These are phyloP conservation scores for Aspergillus affinis DNA, from an alignment of 495 filamentous ascomycete species.

Conservation along the genomic window DNA sequence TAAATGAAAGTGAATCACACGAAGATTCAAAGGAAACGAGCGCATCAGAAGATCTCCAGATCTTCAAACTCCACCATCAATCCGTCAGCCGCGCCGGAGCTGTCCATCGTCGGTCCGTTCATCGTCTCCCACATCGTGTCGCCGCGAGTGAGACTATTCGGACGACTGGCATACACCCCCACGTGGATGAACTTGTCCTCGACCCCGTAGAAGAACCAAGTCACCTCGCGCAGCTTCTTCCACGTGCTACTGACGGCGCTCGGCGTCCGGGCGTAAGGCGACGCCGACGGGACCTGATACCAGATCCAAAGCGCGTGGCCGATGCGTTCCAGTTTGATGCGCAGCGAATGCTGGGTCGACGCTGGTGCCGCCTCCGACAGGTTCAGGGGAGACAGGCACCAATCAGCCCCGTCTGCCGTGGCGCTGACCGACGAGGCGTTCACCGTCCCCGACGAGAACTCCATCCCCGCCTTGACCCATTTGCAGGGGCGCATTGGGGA, in stretches of 20 bases:
- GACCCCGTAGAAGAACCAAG: conserved; percentile 61
- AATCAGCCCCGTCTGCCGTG: conserved; percentile 57
- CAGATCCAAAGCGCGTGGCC: conserved; percentile 58
- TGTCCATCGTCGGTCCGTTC: conserved; percentile 36
- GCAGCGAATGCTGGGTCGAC: conserved; percentile 38
- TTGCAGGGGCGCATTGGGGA: conserved; percentile 38
- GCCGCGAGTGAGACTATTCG: conserved; percentile 37
- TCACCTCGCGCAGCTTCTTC: conserved; percentile 60
- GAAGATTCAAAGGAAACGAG: background rate
- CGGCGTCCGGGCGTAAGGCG: conserved; percentile 36
- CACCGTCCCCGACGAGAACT: conserved; percentile 51
- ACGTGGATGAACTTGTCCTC: conserved; percentile 59
- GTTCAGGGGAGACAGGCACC: conserved; percentile 51
- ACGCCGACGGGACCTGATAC: conserved; percentile 48
- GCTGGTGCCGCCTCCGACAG: conserved; percentile 22
- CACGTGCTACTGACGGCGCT: conserved; percentile 46
- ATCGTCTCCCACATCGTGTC: conserved; percentile 45
- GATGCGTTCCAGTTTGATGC: conserved; percentile 59
- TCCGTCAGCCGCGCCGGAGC: conserved; percentile 33
- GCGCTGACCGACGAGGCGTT: conserved; percentile 57
- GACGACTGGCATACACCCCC: conserved; percentile 57
- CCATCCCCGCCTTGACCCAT: conserved; percentile 62
- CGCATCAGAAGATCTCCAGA: conserved; percentile 51
- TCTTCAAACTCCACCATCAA: conserved; percentile 58
- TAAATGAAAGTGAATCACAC: background rate